Base-by-base conservation (phyloP, 257 asterid species). In the Ajuga chamaepitys region DNA sequence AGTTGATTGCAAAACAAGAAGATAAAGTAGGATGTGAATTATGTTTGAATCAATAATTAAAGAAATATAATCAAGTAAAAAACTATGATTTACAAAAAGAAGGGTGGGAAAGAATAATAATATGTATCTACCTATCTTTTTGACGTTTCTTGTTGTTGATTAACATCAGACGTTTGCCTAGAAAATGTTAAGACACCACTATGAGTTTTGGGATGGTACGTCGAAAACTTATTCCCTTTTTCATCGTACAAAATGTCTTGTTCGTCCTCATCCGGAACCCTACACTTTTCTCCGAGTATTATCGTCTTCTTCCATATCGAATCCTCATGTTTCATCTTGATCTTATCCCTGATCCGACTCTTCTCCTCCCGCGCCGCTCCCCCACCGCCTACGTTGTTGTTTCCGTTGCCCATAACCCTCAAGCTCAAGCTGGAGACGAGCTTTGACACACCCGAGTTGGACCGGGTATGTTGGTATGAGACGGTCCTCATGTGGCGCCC, bases 231-330 rank as follows among this genome's bases (percentile, higher is more conserved):
- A 16, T 82, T 83, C 1, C 97, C 95, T 28, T 87, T 78, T 44
- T 85, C 95, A 59, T 92, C 98, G 45, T 78, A 82, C 45, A 87
- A 41, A 40, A 70, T 35, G 10, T 77, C 83, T 1, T 77, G 85
- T 21, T 82, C 88, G 1, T 80, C 88, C 1, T 82, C 86, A 12
- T 83, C 88, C 0, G 93, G 90, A 7, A 89, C 87, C 77, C 75
- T 83, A 75, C 95, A 86, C 67, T 83, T 83, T 69, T 92, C 98
- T 7, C 98, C 98, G 38, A 92, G 54, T 20, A 92, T 88, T n/a
- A 92, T 92, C 21, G 89, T 80, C 74, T 89, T 92, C 74, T 82
- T 92, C 98, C 97, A 92, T 7, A 92, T 63, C 35, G 95, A 92
- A 47, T 92, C 98, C 68, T 92, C 95, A 7, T 75, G 88, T 30